Base-by-base conservation (phyloP, 805 yeast genomes). In the Kockiozyma suomiensis region DNA sequence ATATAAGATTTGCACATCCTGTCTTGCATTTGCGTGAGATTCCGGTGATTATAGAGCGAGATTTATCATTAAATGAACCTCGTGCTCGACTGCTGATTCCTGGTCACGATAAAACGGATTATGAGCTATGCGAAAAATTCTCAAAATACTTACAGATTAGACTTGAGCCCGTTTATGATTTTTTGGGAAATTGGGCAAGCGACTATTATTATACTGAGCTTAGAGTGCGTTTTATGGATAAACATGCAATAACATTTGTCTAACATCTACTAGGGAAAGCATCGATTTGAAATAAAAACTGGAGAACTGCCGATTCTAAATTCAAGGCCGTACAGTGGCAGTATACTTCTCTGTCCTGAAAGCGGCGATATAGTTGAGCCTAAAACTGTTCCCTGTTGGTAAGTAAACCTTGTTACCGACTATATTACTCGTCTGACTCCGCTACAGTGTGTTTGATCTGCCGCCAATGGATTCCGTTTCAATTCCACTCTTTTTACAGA, bases 311-410 rank as follows among this genome's bases (percentile, higher is more conserved):
- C 40, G 10, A n/a, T 40, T 6, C 30, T 55, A 15, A 17, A 21
- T 4, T n/a, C 41, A 12, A 17, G 13, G 4, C 38, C 50, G 13
- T 30, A 42, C 19, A 15, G 19, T 17, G 59, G 59, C 19, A 30
- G 17, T 17, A 19, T 38, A 15, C 21, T 21, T 23, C n/a, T 55
- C 13, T 55, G 59, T 28, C 59, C 54, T 15, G 50, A 30, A 21
- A 55, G 48, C 13, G 59, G 54, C 3, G 59, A 55, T 25, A 19
- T 48, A 13, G 28, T 42, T 7, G 49, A 49, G 6, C 46, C 33
- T 8, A 38, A 28, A 12, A 17, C 12, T 8, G 23, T 38, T 30
- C 47, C 41, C 12, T 19, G 13, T 15, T 48, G 53, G 59, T 40
- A 30, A 17, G 52, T 28, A 5, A 2, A 12, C 5, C 4, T 21